Conservation (phyloP, 2,329 filamentous ascomycete species). For the Helminthosporium solani region DNA sequence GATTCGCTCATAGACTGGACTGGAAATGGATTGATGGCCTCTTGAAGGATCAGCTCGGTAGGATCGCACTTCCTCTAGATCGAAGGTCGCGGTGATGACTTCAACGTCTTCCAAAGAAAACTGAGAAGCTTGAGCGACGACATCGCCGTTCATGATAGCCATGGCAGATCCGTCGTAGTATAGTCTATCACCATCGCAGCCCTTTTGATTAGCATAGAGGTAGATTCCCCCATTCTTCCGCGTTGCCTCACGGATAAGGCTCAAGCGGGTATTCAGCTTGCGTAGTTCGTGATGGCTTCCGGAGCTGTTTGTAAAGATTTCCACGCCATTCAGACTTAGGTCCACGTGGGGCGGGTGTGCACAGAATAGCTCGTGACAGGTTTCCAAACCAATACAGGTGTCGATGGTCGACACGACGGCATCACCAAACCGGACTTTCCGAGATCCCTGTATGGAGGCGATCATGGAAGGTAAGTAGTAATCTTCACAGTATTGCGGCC, state of each 20-base stretch:
- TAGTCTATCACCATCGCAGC: conserved; percentile 45
- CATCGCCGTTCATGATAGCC: conserved; percentile 62
- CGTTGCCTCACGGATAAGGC: conserved; percentile 67
- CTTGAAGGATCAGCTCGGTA: conserved; percentile 59
- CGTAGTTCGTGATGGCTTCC: conserved; percentile 68
- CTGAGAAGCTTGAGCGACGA: conserved; percentile 66
- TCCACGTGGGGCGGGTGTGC: conserved; percentile 54
- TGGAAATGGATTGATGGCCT: conserved; percentile 56
- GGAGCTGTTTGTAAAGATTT: conserved; percentile 67
- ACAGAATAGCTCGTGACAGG: conserved; percentile 56
- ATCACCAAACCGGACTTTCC: conserved; percentile 61
- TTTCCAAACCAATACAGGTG: conserved; percentile 64
- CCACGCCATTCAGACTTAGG: conserved; percentile 68
- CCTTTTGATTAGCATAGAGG: conserved; percentile 65
- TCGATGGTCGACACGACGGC: conserved; percentile 63
- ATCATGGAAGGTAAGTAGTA: conserved; percentile 45
- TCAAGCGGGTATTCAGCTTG: conserved; percentile 64
- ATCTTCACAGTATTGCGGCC: too few relatives aligned
- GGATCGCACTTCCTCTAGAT: conserved; percentile 67
- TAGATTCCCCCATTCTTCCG: conserved; percentile 62
- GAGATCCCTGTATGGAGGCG: conserved; percentile 51
- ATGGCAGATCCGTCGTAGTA: conserved; percentile 51
- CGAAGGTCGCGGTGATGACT: conserved; percentile 57
- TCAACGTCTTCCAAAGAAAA: conserved; percentile 57
- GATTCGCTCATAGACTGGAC: conserved; percentile 50